These are phyloP conservation scores for Shiraia bambusicola DNA, from an alignment of 2,329 filamentous ascomycete genomes.

Conservation along the genomic window DNA sequence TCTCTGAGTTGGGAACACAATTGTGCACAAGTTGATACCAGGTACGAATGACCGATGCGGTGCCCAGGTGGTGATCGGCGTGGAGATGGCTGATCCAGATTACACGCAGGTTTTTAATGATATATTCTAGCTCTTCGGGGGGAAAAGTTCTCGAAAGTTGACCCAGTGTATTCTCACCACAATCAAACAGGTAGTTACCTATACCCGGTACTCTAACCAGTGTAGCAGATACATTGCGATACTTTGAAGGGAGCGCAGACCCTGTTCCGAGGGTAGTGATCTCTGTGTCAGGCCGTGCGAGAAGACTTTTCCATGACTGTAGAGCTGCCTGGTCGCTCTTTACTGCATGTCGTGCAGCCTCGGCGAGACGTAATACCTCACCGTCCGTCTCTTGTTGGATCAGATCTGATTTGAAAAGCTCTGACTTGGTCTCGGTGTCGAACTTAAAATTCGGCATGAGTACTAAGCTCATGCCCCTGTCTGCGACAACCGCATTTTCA, in stretches of 20 bases:
- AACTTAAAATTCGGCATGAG: constrained; percentile 50
- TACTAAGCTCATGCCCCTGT: constrained; percentile 47
- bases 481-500: constrained; percentile 31
- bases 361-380: constrained; percentile 58
- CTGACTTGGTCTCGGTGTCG: constrained; percentile 23
- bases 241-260: constrained; percentile 85
- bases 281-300: constrained; percentile 75
- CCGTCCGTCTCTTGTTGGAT: constrained; percentile 47
- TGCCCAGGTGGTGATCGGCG: constrained; percentile 93
- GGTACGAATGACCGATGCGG: constrained; percentile 74
- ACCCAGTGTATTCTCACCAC: constrained; percentile 87
- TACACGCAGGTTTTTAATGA: constrained; percentile 75
- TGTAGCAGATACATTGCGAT: constrained; percentile 91
- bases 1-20: constrained; percentile 29
- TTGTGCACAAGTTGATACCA: constrained; percentile 67
- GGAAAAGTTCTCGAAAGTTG: constrained; percentile 77
- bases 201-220: constrained; percentile 78
- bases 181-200: constrained; percentile 89
- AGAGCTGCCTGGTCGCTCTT: constrained; percentile 49
- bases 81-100: constrained; percentile 96
- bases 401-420: constrained; percentile 50
- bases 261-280: constrained; percentile 88
- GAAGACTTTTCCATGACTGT: constrained; percentile 59
- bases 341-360: constrained; percentile 43
- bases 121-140: constrained; percentile 62